Conservation (phyloP, 1,139 yeast genomes). For the Yamadazyma sp. region DNA sequence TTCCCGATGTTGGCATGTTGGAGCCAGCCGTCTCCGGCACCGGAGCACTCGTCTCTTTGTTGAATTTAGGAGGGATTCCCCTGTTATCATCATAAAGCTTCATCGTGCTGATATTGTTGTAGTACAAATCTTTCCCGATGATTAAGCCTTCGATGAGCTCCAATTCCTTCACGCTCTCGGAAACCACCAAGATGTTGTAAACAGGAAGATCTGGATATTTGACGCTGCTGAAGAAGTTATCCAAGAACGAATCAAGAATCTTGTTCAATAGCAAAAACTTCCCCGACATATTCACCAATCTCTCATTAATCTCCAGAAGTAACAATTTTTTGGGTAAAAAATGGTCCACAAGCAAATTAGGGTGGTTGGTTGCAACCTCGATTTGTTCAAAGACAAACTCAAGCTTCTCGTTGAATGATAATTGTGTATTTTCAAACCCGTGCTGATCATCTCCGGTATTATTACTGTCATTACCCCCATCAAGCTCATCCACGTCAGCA, state of each 20-base stretch:
- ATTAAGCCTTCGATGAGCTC: constrained; percentile 69
- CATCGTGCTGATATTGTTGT: constrained; percentile 61
- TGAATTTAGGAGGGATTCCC: constrained; percentile 11
- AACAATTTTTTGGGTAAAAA: constrained; percentile 69
- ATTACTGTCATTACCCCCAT: background rate
- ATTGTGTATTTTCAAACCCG: constrained; percentile 1
- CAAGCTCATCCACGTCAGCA: background rate
- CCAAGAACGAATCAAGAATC: constrained; percentile 39
- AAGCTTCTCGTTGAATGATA: constrained; percentile 13
- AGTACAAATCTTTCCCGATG: constrained; percentile 58
- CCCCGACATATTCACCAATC: constrained; percentile 54
- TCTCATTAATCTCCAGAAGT: constrained; percentile 61
- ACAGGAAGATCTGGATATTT: constrained; percentile 13
- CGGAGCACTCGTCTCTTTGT: background rate
- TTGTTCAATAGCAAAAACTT: constrained; percentile 57
- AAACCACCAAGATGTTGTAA: constrained; percentile 50
- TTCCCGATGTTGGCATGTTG: background rate
- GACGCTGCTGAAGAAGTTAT: constrained; percentile 13
- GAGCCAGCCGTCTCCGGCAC: background rate
- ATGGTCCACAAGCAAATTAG: constrained; percentile 70
- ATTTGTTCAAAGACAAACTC: constrained; percentile 51
- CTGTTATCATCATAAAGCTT: constrained; percentile 50
- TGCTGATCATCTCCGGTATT: background rate
- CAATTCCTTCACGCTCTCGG: constrained; percentile 63
- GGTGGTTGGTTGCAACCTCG: constrained; percentile 56